Percentiles rank a stretch among this genome's conserved stretches.
These are phyloP conservation scores for Penicillium sp. DNA, from an alignment of 2,329 filamentous ascomycete species.

Conservation along the genomic window DNA sequence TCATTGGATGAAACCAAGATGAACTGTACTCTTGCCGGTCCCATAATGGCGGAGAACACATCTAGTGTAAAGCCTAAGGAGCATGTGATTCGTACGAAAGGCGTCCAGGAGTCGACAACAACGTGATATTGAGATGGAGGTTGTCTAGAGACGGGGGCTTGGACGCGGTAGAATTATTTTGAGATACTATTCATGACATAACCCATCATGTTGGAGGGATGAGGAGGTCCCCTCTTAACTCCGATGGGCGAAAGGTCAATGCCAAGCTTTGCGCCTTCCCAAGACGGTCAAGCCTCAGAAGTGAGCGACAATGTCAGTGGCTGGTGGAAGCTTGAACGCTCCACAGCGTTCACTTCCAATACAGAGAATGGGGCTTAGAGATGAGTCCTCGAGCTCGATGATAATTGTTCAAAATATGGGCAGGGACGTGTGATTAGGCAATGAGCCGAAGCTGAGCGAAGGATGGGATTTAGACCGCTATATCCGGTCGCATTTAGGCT, in stretches of 20 bases:
- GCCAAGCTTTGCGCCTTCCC: slow-evolving; percentile 1
- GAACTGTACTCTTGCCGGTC: slow-evolving; percentile 6
- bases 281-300: background rate
- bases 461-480: background rate
- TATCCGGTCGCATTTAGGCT: background rate
- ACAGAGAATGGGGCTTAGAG: background rate
- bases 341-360: background rate
- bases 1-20: slow-evolving; percentile 5
- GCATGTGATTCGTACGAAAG: background rate
- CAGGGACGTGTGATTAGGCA: too few species aligned
- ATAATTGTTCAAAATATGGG: background rate
- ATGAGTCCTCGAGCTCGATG: background rate
- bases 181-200: background rate
- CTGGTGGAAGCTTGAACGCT: background rate
- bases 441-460: background rate
- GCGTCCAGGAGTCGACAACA: background rate
- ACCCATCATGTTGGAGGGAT: background rate
- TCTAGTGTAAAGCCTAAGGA: background rate
- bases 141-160: background rate
- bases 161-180: background rate
- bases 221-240: background rate
- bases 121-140: background rate
- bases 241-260: background rate
- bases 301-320: background rate
- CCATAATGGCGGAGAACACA: background rate